These are phyloP conservation scores for Daldinia bambusicola DNA, from an alignment of 495 filamentous ascomycete genomes.

Conservation along the genomic window DNA sequence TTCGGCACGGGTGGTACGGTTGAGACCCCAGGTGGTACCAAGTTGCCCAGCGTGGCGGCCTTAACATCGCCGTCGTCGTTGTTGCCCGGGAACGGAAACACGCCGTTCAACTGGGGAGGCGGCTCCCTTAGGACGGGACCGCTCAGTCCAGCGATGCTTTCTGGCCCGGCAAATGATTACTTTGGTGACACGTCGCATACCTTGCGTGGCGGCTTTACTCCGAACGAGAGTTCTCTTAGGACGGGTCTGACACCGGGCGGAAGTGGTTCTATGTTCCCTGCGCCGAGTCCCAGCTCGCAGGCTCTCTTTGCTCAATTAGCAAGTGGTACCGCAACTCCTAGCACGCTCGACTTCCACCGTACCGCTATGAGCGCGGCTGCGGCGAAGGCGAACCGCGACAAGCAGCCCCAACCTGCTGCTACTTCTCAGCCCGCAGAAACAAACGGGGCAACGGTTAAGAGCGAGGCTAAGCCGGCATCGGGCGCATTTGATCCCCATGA, in stretches of 20 bases:
- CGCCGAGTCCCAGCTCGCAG: conserved; percentile 86
- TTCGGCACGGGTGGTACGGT: conserved; percentile 75
- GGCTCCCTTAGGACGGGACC: conserved; percentile 91
- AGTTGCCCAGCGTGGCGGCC: conserved; percentile 89
- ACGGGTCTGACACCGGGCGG: conserved; percentile 95
- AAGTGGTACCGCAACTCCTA: conserved; percentile 85
- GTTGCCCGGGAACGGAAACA: conserved; percentile 73
- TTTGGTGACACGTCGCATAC: conserved; percentile 80
- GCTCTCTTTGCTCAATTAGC: conserved; percentile 81
- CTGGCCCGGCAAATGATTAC: conserved; percentile 79
- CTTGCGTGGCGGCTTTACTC: conserved; percentile 86
- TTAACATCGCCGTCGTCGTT: conserved; percentile 90
- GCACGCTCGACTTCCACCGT: conserved; percentile 92
- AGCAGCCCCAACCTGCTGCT: conserved; percentile 50
- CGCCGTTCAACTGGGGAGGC: conserved; percentile 79
- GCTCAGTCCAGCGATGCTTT: conserved; percentile 96
- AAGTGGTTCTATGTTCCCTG: conserved; percentile 97
- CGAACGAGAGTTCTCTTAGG: conserved; percentile 94
- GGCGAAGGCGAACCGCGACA: conserved; percentile 60
- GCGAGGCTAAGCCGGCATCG: conserved; percentile 56
- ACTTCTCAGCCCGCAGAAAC: conserved; percentile 62
- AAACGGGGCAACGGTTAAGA: conserved; percentile 55
- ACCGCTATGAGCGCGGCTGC: conserved; percentile 88
- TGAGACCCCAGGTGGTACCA: conserved; percentile 88
- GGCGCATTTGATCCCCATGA: conserved; percentile 85